Evolutionary conservation across 2,329 filamentous ascomycete species (phyloP), one percentile per base, ranked within the genome.

Genomic region (Lanzia echinophila): DNA sequence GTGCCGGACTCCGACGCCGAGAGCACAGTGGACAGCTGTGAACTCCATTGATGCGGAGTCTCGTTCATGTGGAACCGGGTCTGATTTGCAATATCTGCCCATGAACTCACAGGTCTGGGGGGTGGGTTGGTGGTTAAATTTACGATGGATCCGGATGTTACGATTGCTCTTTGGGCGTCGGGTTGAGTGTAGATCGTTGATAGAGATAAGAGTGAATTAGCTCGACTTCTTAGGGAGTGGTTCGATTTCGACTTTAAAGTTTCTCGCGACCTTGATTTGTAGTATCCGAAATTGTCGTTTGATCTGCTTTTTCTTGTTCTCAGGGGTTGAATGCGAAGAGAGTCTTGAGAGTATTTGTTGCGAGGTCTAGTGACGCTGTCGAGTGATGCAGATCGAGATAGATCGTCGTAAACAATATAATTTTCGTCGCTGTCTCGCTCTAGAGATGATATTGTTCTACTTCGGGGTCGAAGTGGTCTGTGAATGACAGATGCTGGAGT

Each of bases 11-110:
- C 82, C 63, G 78, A 79, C 65, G 83, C 82, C 33, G 82, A 84
- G 67, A 78, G 72, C 57, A 85, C 81, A 43, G 81, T 83, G 38
- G 82, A 85, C 41, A 84, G 72, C 67, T 83, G 80, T 43, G 79
- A 78, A 68, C 80, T 83, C 80, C 81, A 84, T 74, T 79, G 79
- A 63, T 82, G 79, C 53, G 75, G 73, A 55, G 73, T 68, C 45
- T 73, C 65, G 59, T 76, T 63, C 73, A 79, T 79, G 61, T 67
- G 69, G 62, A 66, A 63, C 54, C 64, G 64, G 57, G 60, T 59
- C 55, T 54, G 57, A 50, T 57, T 55, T 59, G 61, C 60, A 55
- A 62, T 60, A 55, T 65, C 62, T 59, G 65, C 64, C 66, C 67
- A 66, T 66, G 69, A 69, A 66, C 62, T 65, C 53, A 61, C 58